Base-by-base conservation (phyloP, 2,329 filamentous ascomycete species). In the Colletotrichum echinochloae region DNA sequence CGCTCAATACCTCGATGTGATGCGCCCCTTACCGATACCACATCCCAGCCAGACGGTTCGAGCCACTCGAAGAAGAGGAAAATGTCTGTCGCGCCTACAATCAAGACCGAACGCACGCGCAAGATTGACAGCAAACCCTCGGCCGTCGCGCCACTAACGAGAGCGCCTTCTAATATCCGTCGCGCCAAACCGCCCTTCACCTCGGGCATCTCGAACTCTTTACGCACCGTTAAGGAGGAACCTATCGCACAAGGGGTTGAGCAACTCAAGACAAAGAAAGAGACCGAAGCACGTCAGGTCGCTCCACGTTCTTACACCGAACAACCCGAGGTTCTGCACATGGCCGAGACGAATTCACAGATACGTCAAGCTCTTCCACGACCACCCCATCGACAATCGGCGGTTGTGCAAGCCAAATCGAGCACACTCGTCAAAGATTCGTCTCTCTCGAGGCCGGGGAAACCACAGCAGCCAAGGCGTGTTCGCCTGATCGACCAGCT, bases 401-500 rank as follows among this genome's bases (percentile, higher is more conserved):
- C 26, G 18, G 18, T 35, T 35, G 14, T 57, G 30, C 35, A 44
- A 35, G n/a, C n/a, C 14, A 39, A 39, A 51, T 12, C 26, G 12
- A 62, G 28, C 48, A 48, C 49, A 12, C 11, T 23, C 3, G 37
- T 44, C 8, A 56, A 30, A 20, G 51, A 56, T 18, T n/a, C 16
- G 16, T 39, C 44, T 28, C n/a, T 12, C 12, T 28, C 64, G n/a
- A 70, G 46, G 41, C 66, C 35, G 28, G 70, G 57, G 48, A 59
- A 39, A 51, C 30, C 16, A 20, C 41, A n/a, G 28, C 41, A 46
- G 46, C 28, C 57, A 26, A 66, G 54, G 41, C 66, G 64, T 26
- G 49, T 71, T 12, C 70, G 72, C 33, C 59, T 73, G 23, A 73
- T 73, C 30, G 72, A 73, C n/a, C 72, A 70, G 55, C 33, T 73